Percentiles rank a stretch among this genome's conserved stretches.
phyloP scores from a whole-genome alignment of 2,329 filamentous ascomycete species.

The Tolypocladium pustulatum region DNA sequence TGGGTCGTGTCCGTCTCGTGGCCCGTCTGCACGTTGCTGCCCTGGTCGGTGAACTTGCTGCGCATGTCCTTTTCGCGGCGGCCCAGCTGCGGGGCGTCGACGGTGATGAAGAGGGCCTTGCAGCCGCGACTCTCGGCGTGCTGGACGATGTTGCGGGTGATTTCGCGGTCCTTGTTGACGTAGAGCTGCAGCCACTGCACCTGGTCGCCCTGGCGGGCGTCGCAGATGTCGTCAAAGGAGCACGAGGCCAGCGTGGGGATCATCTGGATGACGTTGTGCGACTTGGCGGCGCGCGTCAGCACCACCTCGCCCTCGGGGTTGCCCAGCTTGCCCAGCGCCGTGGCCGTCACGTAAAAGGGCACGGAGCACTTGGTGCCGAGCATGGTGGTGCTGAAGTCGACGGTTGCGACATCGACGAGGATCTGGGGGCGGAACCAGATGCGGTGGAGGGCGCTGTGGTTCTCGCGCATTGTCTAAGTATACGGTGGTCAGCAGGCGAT shows the following conservation, averaged over 20 bases:
- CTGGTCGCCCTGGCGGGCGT: conserved; percentile 68
- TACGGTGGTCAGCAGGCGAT: background rate
- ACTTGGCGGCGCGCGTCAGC: conserved; percentile 71
- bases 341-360: conserved; percentile 94
- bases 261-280: conserved; percentile 94
- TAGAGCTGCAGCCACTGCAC: conserved; percentile 96
- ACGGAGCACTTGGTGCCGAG: conserved; percentile 74
- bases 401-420: conserved; percentile 77
- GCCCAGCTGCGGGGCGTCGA: conserved; percentile 92
- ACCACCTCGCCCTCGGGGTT: conserved; percentile 90
- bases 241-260: conserved; percentile 95
- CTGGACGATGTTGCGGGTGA: conserved; percentile 82
- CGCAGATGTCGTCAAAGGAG: conserved; percentile 94
- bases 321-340: conserved; percentile 88
- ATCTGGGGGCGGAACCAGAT: conserved; percentile 92
- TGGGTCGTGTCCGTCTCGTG: conserved; percentile 74
- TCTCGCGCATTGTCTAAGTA: conserved; percentile 77
- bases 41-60: conserved; percentile 75
- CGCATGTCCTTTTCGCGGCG: conserved; percentile 98
- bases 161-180: conserved; percentile 88
- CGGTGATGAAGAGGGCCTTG: conserved; percentile 94
- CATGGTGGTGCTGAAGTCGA: conserved; percentile 88
- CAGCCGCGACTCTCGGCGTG: conserved; percentile 88
- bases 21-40: conserved; percentile 71
- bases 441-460: conserved; percentile 91